Evolutionary conservation across 805 yeast species (phyloP).

Genomic region (Pichia paraexigua): DNA sequence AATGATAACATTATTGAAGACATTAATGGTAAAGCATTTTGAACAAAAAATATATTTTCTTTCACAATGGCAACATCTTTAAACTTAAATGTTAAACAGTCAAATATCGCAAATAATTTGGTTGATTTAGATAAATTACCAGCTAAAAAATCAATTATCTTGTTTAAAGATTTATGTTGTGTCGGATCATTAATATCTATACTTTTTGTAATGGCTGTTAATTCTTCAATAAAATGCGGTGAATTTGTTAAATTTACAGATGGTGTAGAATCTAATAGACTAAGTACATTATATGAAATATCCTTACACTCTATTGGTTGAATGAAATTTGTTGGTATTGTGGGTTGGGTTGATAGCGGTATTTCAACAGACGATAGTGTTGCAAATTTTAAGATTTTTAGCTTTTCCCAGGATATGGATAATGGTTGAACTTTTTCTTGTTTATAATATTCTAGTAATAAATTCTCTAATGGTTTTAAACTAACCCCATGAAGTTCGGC

Average conservation of each 20-base stretch:
- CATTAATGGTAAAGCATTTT: constrained; percentile 13
- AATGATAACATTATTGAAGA: constrained; percentile 5
- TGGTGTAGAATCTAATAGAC: not conserved
- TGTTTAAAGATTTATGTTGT: constrained; percentile 2
- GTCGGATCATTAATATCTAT: not conserved
- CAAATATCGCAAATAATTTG: constrained; percentile 11
- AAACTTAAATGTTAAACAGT: constrained; percentile 15
- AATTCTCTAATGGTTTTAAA: not conserved
- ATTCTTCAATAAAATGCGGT: not conserved
- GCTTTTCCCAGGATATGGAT: not conserved
- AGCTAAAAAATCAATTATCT: not conserved
- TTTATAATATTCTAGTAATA: not conserved
- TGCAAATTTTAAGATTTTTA: not conserved
- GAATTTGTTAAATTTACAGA: not conserved
- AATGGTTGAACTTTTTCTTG: not conserved
- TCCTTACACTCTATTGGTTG: not conserved
- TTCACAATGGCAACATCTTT: constrained; percentile 10
- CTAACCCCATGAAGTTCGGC: not conserved
- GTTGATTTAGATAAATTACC: not conserved
- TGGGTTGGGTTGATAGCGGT: not conserved
- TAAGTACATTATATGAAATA: not conserved
- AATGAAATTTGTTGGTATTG: not conserved
- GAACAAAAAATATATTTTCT: constrained; percentile 3
- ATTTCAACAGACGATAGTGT: not conserved
- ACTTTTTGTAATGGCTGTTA: constrained; percentile 1